phyloP scores from a whole-genome alignment of 2,329 filamentous ascomycete genomes.

The Aspergillus pseudoviridinutans region DNA sequence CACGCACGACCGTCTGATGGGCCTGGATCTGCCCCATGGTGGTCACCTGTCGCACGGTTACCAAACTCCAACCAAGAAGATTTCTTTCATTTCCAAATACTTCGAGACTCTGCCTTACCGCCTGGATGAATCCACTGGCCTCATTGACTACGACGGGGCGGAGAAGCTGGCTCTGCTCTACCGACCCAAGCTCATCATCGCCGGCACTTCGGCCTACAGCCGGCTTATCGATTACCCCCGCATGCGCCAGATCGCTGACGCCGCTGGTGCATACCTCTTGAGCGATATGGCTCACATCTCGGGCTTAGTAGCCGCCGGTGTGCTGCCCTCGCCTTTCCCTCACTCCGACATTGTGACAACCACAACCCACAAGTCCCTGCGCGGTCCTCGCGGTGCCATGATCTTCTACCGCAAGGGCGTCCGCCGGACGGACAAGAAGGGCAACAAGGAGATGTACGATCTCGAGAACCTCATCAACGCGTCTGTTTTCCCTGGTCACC shows the following conservation, averaged over 20 bases:
- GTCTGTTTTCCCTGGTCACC: conserved; percentile 98
- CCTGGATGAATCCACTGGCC: conserved; percentile 69
- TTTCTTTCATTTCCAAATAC: conserved; percentile 96
- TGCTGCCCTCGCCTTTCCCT: conserved; percentile 89
- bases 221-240: conserved; percentile 93
- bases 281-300: conserved; percentile 99
- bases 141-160: conserved; percentile 95
- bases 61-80: conserved; percentile 93
- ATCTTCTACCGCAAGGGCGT: conserved; percentile 99
- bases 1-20: conserved; percentile 94
- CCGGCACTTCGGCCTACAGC: conserved; percentile 97
- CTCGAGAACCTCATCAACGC: conserved; percentile 96
- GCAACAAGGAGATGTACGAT: conserved; percentile 86
- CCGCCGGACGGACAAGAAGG: conserved; percentile 84
- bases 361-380: conserved; percentile 98
- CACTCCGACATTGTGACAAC: conserved; percentile 96
- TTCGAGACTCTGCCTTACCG: conserved; percentile 99
- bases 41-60: conserved; percentile 96
- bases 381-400: conserved; percentile 96
- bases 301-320: conserved; percentile 85
- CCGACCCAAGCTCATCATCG: conserved; percentile 93
- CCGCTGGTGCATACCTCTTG: conserved; percentile 87
- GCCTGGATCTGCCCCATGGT: conserved; percentile 88
- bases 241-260: conserved; percentile 94
- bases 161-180: conserved; percentile 87